These are phyloP conservation scores for Moesziomyces parantarcticus DNA, from an alignment of 1,284 basidiomycete genomes.

Conservation along the genomic window DNA sequence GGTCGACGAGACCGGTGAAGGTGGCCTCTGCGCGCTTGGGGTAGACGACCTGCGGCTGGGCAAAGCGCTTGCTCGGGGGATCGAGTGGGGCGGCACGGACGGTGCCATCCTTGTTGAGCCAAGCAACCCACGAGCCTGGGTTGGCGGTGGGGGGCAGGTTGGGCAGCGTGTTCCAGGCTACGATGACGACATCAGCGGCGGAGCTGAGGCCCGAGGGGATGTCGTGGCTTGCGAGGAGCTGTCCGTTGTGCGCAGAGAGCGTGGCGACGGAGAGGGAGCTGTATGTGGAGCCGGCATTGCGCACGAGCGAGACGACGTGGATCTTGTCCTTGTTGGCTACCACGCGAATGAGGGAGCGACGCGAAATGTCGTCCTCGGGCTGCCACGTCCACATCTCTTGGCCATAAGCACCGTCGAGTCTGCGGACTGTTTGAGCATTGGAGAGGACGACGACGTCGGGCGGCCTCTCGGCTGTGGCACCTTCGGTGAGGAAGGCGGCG, in stretches of 20 bases:
- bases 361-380: conserved; percentile 33
- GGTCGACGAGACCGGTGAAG: conserved; percentile 50
- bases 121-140: conserved; percentile 60
- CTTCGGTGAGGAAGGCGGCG: conserved; percentile 48
- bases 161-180: conserved; percentile 45
- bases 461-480: conserved; percentile 7
- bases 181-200: conserved; percentile 36
- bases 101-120: conserved; percentile 56
- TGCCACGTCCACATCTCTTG: conserved; percentile 36
- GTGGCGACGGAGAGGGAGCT: conserved; percentile 42
- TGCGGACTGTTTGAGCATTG: conserved; percentile 46
- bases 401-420: conserved; percentile 33
- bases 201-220: conserved; percentile 37
- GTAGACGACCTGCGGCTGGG: conserved; percentile 48
- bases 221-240: conserved; percentile 44
- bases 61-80: conserved; percentile 36
- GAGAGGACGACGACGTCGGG: conserved; percentile 50
- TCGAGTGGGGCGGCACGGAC: conserved; percentile 53
- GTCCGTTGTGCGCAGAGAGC: conserved; percentile 42
- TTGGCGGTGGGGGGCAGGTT: conserved; percentile 41
- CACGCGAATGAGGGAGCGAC: conserved; percentile 30
- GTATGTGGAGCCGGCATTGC: conserved; percentile 34
- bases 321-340: conserved; percentile 44
- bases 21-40: conserved; percentile 34
- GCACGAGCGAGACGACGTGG: conserved; percentile 46